Evolutionary conservation across 768 basidiomycete genomes (phyloP).

Genomic region (Tubosaeta sp.): DNA sequence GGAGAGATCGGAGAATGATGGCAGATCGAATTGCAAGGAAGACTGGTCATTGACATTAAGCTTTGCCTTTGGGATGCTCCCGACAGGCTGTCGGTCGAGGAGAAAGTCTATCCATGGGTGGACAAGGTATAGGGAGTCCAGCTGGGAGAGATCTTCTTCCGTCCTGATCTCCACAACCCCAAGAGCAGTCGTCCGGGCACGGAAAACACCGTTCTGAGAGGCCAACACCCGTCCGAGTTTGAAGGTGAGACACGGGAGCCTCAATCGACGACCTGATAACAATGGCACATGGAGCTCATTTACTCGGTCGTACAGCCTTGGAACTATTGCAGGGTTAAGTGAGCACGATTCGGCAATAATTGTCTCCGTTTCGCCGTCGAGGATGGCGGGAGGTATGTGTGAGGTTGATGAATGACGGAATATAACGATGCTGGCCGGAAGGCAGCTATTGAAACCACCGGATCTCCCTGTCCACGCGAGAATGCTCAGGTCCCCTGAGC

Average conservation of each 20-base stretch:
- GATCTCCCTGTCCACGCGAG: conserved; percentile 3
- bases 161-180: conserved; percentile 5
- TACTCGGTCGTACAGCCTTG: neutral
- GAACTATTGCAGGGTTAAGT: neutral
- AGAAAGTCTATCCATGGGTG: conserved; percentile 5
- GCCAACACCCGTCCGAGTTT: neutral
- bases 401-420: neutral
- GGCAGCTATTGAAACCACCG: conserved; percentile 2
- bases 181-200: neutral
- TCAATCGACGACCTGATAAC: neutral
- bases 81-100: neutral
- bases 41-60: neutral
- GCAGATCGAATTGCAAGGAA: neutral
- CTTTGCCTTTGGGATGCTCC: neutral
- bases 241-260: conserved; percentile 1
- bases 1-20: neutral
- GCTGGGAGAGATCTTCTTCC: neutral
- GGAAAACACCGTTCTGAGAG: neutral
- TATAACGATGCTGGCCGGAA: neutral
- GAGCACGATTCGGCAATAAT: neutral
- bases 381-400: neutral
- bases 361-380: neutral
- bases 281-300: neutral
- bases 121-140: neutral
- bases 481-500: neutral